Percentiles rank a stretch among this genome's conserved stretches.
Conservation (phyloP, 163 green algal species). For the Trebouxiophyceae sp. region DNA sequence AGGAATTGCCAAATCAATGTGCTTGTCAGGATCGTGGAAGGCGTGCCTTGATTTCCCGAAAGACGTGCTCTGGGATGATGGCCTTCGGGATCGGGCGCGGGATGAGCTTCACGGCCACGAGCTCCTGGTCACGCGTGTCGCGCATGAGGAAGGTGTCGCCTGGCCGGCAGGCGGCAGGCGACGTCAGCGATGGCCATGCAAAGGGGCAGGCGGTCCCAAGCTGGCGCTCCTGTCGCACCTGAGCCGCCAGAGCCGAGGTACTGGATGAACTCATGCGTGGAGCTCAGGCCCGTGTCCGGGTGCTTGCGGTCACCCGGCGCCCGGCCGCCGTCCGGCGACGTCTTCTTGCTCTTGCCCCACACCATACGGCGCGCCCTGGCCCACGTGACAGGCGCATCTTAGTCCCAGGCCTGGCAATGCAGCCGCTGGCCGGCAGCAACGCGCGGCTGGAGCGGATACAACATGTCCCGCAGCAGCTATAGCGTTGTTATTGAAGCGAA, state of each 20-base stretch:
- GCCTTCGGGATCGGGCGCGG: constrained; percentile 76
- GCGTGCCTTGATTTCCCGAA: constrained; percentile 65
- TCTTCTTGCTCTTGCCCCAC: neutral
- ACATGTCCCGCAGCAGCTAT: too few species aligned
- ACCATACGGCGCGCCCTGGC: too few species aligned
- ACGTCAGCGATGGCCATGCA: too few species aligned
- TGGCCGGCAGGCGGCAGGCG: too few species aligned
- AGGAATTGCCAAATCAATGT: neutral
- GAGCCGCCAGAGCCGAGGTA: neutral
- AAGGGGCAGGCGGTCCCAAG: too few species aligned
- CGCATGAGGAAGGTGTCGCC: constrained; percentile 81
- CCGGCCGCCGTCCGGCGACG: too few species aligned
- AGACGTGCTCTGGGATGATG: constrained; percentile 65
- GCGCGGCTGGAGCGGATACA: too few species aligned
- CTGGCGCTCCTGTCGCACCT: neutral
- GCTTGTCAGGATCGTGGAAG: neutral
- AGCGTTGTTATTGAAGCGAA: too few species aligned
- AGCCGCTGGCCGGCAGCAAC: too few species aligned
- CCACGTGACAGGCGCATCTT: too few species aligned
- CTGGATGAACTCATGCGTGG: neutral
- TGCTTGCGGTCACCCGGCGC: neutral
- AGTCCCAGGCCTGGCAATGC: too few species aligned
- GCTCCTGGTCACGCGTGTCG: constrained; percentile 42
- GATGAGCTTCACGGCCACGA: constrained; percentile 88
- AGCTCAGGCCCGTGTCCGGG: neutral